Evolutionary conservation across 257 asterid genomes (phyloP), one percentile per base, ranked within the genome.

Genomic region (Nemophila menziesii): DNA sequence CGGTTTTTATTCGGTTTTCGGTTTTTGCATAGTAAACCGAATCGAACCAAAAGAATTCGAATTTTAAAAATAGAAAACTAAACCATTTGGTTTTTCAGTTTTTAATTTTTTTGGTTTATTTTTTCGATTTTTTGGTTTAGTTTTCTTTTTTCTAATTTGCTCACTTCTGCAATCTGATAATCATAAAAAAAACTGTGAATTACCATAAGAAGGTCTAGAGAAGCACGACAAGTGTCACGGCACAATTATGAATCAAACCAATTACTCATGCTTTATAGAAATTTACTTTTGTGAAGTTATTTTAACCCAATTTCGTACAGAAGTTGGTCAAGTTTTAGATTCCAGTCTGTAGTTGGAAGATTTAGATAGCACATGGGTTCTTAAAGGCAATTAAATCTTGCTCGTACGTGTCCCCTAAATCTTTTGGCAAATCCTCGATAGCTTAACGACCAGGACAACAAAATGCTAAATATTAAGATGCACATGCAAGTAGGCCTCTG

Each of bases 301-400:
- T 29, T 29, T 29, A 29, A 13, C 36, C 8, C 12, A 29, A 29
- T 29, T 7, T 29, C 36, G 36, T 29, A 29, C 36, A 29, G 12
- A n/a, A 10, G 29, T 44, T n/a, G 47, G 47, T 43, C 47, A 43
- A 43, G 22, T 43, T 43, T 43, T 19, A 1, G 15, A 20, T 43
- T 43, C 26, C 9, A 5, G 24, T 16, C 22, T 10, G 23, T 7
- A 43, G 15, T 11, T 2, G 27, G 21, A 11, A 19, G 3, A 12
- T 4, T 22, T 18, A 10, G 11, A n/a, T n/a, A 5, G 5, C 42
- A 18, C 11, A 1, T 1, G 22, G 8, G 0, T 12, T 37, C 17
- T 13, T 7, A 4, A 33, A 48, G 36, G 33, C 33, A 24, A 24
- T 9, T 4, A 24, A 9, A 24, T 9, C 33, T 24, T 4, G 33